Base-by-base conservation (phyloP, 345 rosid genomes). In the Orychophragmus violaceus region DNA sequence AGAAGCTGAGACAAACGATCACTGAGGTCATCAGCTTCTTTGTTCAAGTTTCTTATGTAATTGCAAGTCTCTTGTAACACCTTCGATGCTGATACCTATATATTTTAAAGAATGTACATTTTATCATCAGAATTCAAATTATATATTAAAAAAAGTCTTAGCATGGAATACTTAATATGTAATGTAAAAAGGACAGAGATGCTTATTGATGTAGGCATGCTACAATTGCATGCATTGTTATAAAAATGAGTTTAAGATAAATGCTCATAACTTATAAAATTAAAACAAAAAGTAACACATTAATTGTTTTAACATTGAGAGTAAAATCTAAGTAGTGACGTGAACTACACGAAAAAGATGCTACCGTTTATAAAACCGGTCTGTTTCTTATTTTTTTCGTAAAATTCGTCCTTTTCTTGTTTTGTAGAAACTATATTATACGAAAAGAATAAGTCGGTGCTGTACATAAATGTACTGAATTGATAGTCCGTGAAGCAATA, bases 1-100 rank as follows among this genome's bases (percentile, higher is more conserved):
- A 93, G 73, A 17, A 93, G 90, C 80, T 93, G 90, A 17, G 95
- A 85, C 64, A 93, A 66, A 59, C 99, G 81, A 62, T 88, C 97
- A 70, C 99, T 90, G 29, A 93, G 81, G 68, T 88, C 97, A 59
- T 87, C 89, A 23, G 88, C 96, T 76, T 93, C 97, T 74, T 75
- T 83, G 68, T 93, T 95, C 83, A 93, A 82, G 82, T 71, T 84
- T 82, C 85, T 79, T 45, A 93, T 90, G 73, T 93, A 88, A 78
- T 87, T 86, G 87, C 99, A 93, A 11, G 99, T 93, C 76, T 93
- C 99, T 58, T 90, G 97, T 57, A 93, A 80, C 42, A 93, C 97
- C 77, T 81, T 93, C 2, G 99, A 82, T 44, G 96, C 94, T 53
- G 99, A 88, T 60, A 80, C 95, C 98, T 93, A 52, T 35, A 39